Base-by-base conservation (phyloP, 441 rosid genomes). In the Melastoma candidum region DNA sequence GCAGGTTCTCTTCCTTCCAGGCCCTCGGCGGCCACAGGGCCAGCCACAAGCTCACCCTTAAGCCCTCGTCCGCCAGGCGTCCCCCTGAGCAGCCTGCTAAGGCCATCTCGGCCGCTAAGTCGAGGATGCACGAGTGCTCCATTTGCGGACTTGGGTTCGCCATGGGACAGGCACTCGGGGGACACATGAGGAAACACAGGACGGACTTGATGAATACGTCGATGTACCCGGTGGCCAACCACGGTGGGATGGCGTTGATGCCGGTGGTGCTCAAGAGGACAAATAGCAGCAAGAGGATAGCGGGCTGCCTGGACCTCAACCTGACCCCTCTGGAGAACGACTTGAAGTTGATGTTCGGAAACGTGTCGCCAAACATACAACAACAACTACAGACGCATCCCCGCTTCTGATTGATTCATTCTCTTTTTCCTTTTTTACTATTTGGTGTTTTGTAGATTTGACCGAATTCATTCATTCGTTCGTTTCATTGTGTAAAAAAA, bases 241-340 rank as follows among this genome's bases (percentile, higher is more conserved):
- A 17, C 22, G 12, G 12, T 1, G 10, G 14, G 24, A 24, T 12
- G 24, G 1, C 57, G 4, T 25, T 54, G 44, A 36, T 56, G 49
- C 81, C 77, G 22, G 22, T 17, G 9, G 63, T 74, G 51, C 51
- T 77, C 56, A 71, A 47, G 68, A 68, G 78, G 56, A 66, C 74
- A 17, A 69, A 54, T 46, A 71, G 82, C 51, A 65, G 64, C 60
- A 66, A 61, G 59, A 74, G 73, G 69, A 63, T 69, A 9, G 46
- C 71, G 55, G 22, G 22, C 22, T 59, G 69, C 56, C 49, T 80
- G 78, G 89, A 80, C 62, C 67, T 82, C 79, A 82, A 84, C 67
- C 70, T 76, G 77, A 77, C 86, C 26, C 95, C 95, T 0, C 74
- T 82, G 61, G 87, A 85, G 69, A 85, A 85, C 63, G 90, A 82